Evolutionary conservation across 2,329 filamentous ascomycete species (phyloP), one percentile per base, ranked within the genome.

Genomic region (Alternaria ethzedia): DNA sequence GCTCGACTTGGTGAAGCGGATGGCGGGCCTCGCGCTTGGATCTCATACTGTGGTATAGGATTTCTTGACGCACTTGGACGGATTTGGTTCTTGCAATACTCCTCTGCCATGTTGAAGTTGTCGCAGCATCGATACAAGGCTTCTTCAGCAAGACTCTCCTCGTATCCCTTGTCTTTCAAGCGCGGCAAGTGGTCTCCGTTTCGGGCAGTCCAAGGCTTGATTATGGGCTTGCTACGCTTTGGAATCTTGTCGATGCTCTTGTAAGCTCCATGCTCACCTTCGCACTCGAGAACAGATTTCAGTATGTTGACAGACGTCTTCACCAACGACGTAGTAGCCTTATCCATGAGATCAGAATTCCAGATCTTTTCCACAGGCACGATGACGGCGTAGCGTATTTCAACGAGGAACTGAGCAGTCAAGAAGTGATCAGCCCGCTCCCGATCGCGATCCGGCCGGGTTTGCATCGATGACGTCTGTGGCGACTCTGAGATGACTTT

Each of bases 71-170:
- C 87, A 57, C 86, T 79, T 46, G 88, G 85, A 59, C 85, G 83
- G 50, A 79, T 82, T 63, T 91, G 87, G 13, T 89, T 87, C 59
- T 83, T 84, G 75, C 92, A 96, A 77, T 98, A 98, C 59, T 96
- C 91, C 32, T 85, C 83, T 7, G 93, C 89, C 25, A 84, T 81
- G 3, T 82, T 77, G 5, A 80, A 72, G 57, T 86, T 86, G 59
- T 93, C 92, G 73, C 93, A 91, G 72, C 92, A 92, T 58, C 95
- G 89, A 78, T 93, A 97, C 0, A 96, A 82, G 28, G 92, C 94
- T 79, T 98, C 95, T 30, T 87, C 86, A 7, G 87, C 90, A 56
- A 97, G 83, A 12, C 88, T 87, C 46, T 86, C 82, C 20, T 89
- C 88, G 2, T 84, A 85, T 58, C 83, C 82, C 28, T 54, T 63